Evolutionary conservation across 306 rosid species (phyloP).

Genomic region (Inga leiocalycina): DNA sequence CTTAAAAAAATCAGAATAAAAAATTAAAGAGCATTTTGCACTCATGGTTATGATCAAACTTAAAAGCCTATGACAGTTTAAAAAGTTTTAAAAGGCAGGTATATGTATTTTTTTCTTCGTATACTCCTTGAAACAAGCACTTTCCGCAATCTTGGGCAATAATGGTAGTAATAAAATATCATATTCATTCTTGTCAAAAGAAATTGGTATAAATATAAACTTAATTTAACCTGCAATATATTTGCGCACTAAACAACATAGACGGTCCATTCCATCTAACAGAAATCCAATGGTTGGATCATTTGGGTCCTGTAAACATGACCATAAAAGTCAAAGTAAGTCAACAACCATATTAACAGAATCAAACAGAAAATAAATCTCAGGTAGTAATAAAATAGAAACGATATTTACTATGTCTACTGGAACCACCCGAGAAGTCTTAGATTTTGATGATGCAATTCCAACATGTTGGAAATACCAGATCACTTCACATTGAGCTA

Average conservation of each 20-base stretch:
- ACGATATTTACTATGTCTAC: slow-evolving; percentile 80
- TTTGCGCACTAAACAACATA: slow-evolving; percentile 95
- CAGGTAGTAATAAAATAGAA: slow-evolving; percentile 14
- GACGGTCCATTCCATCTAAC: slow-evolving; percentile 92
- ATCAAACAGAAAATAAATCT: slow-evolving; percentile 29
- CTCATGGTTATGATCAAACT: background rate
- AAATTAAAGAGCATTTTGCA: slow-evolving; percentile 11
- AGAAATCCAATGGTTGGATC: slow-evolving; percentile 96
- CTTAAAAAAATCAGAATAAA: background rate
- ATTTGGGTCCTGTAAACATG: slow-evolving; percentile 79
- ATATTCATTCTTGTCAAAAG: slow-evolving; percentile 21
- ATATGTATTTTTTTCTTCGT: background rate
- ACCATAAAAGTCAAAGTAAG: slow-evolving; percentile 34
- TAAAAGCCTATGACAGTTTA: slow-evolving; percentile 8
- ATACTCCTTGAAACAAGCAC: slow-evolving; percentile 15
- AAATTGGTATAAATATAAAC: slow-evolving; percentile 9
- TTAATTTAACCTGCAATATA: slow-evolving; percentile 83
- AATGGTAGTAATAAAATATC: slow-evolving; percentile 21
- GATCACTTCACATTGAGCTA: slow-evolving; percentile 92
- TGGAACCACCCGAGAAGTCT: slow-evolving; percentile 66
- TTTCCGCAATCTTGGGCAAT: slow-evolving; percentile 30
- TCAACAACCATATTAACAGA: slow-evolving; percentile 35
- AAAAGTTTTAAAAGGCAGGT: slow-evolving; percentile 15
- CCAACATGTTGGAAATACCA: slow-evolving; percentile 98
- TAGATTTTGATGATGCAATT: slow-evolving; percentile 85